Evolutionary conservation across 495 filamentous ascomycete genomes (phyloP).

Genomic region (Penicillium paxilli): DNA sequence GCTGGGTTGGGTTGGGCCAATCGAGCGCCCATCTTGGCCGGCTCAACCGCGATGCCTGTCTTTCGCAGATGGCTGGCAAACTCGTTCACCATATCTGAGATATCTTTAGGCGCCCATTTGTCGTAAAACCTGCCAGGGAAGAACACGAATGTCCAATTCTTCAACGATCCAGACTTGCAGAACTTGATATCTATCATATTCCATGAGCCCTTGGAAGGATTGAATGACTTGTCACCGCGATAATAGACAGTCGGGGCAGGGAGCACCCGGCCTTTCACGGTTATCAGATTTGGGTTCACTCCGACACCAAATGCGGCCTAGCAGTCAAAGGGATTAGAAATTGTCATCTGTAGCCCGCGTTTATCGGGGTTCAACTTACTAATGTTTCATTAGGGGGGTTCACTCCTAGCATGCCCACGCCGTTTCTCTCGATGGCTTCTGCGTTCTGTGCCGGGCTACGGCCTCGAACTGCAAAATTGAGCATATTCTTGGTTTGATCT

Average conservation of each 20-base stretch:
- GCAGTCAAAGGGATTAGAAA: background rate
- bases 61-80: conserved; percentile 25
- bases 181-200: conserved; percentile 54
- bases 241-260: conserved; percentile 55
- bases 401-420: conserved; percentile 49
- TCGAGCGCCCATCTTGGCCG: conserved; percentile 15
- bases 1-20: background rate
- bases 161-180: conserved; percentile 29
- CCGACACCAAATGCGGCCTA: conserved; percentile 57
- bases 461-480: conserved; percentile 60
- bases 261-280: conserved; percentile 65
- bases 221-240: conserved; percentile 24
- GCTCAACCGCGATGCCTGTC: conserved; percentile 27
- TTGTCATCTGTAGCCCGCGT: too few relatives aligned
- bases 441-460: conserved; percentile 66
- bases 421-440: conserved; percentile 58
- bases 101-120: background rate
- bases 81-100: background rate
- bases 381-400: conserved; percentile 26
- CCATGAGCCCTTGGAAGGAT: conserved; percentile 46
- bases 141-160: conserved; percentile 40
- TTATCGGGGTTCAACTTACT: too few relatives aligned
- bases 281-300: conserved; percentile 55
- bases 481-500: conserved; percentile 63
- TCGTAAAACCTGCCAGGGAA: conserved; percentile 7